phyloP scores from a whole-genome alignment of 2,329 filamentous ascomycete genomes.

The Monosporascus sp. region DNA sequence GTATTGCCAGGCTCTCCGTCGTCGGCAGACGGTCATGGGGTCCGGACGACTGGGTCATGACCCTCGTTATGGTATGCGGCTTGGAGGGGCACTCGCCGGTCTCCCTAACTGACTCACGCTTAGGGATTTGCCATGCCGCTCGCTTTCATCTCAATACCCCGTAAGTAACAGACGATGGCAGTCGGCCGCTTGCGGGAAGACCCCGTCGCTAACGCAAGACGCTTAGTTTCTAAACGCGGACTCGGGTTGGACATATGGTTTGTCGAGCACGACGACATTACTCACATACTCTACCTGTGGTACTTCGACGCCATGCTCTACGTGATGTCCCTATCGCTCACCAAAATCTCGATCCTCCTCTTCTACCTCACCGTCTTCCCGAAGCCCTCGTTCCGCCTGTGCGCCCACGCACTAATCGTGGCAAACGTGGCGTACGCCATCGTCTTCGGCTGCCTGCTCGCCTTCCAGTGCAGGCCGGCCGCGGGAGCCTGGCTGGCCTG shows the following conservation, averaged over 20 bases:
- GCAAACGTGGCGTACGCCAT: slow-evolving; percentile 11
- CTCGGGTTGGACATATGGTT: slow-evolving; percentile 35
- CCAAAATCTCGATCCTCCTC: slow-evolving; percentile 20
- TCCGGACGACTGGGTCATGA: slow-evolving; percentile 12
- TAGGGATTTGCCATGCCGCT: slow-evolving; percentile 5
- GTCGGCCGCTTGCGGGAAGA: too few relatives aligned
- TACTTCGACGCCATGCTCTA: slow-evolving; percentile 15
- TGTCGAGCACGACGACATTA: slow-evolving; percentile 30
- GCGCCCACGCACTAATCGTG: slow-evolving; percentile 12
- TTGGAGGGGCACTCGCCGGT: not conserved
- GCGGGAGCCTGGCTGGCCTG: slow-evolving; percentile 14
- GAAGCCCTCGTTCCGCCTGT: slow-evolving; percentile 4
- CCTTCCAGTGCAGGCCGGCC: slow-evolving; percentile 16
- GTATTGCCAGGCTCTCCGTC: slow-evolving; percentile 8
- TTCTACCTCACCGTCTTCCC: slow-evolving; percentile 21
- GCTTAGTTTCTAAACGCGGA: slow-evolving; percentile 27
- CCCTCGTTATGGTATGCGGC: slow-evolving; percentile 3
- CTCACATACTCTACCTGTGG: slow-evolving; percentile 26
- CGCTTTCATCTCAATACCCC: slow-evolving; percentile 7
- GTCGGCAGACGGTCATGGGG: slow-evolving; percentile 14
- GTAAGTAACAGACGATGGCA: slow-evolving; percentile 1
- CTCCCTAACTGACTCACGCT: not conserved
- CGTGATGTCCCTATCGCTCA: slow-evolving; percentile 10
- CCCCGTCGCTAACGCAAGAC: not conserved
- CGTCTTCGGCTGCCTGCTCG: slow-evolving; percentile 10